Base-by-base conservation (phyloP, 176 grass and related monocot species). In the Phoenix roebelenii region DNA sequence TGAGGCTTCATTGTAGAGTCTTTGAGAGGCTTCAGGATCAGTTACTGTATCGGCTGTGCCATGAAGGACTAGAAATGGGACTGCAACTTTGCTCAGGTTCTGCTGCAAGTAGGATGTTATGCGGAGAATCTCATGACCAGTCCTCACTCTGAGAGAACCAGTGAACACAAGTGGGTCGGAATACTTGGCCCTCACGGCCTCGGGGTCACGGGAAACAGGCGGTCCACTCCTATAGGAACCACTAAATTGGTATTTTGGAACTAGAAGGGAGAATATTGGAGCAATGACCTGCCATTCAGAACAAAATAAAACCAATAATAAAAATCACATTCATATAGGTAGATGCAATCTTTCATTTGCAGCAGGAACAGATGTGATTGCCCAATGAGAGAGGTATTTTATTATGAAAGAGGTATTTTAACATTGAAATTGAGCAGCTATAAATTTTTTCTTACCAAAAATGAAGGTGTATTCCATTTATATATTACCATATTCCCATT, bases 101-200 rank as follows among this genome's bases (percentile, higher is more conserved):
- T 74, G 74, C 57, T 76, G 79, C 72, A 90, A 74, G 77, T 82
- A 90, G 4, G 87, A 77, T 20, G 78, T 66, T 77, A 90, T 85
- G 25, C 82, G 68, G 57, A 90, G 79, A 32, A 90, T 82, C 78
- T 85, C 87, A 0, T 85, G 79, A 63, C 79, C 87, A 66, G 87
- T 90, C 79, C 79, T 90, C 65, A 90, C 75, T 80, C 82, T 90
- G 53, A 90, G 82, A 4, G 87, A 66, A 58, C 82, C 87, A 59
- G 82, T 85, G 69, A 82, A 90, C 26, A 90, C 87, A 59, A 90
- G 82, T n/a, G 87, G 87, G 39, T 90, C 87, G 15, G 76, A 59
- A 58, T 90, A 90, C 72, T 90, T 90, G 69, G 54, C 78, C 72
- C 63, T 82, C 60, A 90, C 18, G 57, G 87, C 82, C 72, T 82